Base-by-base conservation (phyloP, 352 stramenopile species). In the Phytophthora cryptogea region DNA sequence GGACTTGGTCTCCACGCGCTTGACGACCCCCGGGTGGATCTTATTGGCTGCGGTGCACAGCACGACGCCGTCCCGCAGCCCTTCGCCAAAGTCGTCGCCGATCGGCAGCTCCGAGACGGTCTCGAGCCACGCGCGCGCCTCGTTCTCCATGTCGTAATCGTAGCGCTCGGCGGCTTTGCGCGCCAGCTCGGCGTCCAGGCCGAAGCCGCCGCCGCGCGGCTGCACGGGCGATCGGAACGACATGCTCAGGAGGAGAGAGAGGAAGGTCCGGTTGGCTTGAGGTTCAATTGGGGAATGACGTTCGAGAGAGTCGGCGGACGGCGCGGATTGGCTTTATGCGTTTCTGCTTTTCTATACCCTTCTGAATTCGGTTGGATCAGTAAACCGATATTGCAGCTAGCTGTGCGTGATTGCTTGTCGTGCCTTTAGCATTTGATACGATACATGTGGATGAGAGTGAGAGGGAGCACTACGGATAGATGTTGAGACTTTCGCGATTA, bases 161-260 rank as follows among this genome's bases (percentile, higher is more conserved):
- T 97, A 97, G 39, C 80, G 84, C 49, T 92, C 84, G n/a, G 86
- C 84, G 5, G 86, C 87, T 41, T 80, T 88, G 23, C 74, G 72
- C 41, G 90, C 90, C 16, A 97, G 78, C 77, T 97, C 88, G 3
- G 90, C 90, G 64, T 97, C 90, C 26, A 97, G 82, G 3, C 90
- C 90, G 61, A 92, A 97, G 58, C 88, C 87, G 45, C 84, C 88
- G 33, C 80, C 82, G 48, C 86, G 81, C 43, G 72, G 57, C 52
- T 91, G 78, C 26, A 93, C 79, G 7, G 81, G 83, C 4, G 74
- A 58, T 33, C 74, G 73, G 43, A 54, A 61, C 2, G 66, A 70
- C 66, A 75, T 70, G 40, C 6, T 44, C 30, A 31, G 28, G 20
- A 11, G 39, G 51, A 23, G 20, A 23, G 20, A 2, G 2, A 23